Base-by-base conservation (phyloP, 441 rosid species). In the Croton setiger region DNA sequence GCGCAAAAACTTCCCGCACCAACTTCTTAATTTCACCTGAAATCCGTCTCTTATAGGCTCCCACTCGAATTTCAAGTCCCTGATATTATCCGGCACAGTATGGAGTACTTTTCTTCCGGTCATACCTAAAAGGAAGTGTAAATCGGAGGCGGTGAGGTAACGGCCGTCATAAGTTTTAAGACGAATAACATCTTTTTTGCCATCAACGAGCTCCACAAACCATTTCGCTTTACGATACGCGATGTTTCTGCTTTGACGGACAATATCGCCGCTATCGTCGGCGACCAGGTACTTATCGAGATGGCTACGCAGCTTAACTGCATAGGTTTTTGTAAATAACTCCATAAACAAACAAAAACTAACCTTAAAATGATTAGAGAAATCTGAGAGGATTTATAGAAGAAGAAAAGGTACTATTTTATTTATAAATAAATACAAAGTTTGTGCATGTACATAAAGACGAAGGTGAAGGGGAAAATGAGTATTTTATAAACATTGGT, bases 61-160 rank as follows among this genome's bases (percentile, higher is more conserved):
- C 99, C 99, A 94, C 83, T 90, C 88, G n/a, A 85, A 63, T 4
- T 79, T 84, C 20, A 79, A 84, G 61, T 90, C 96, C 7, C 66
- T 81, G 8, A 77, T 77, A 4, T 69, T 65, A 4, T 79, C 85
- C 47, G 87, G 87, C 36, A 73, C 68, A 0, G 89, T 66, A 80
- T 88, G 99, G 62, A 76, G 44, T 44, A 85, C 92, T 67, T 84
- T 94, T 49, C 84, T 85, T 27, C 98, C 98, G 1, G 98, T 88
- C 79, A 87, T 80, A 55, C 99, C 99, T 0, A 90, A 83, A 15
- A 94, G 78, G 72, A 88, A 92, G 53, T 87, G 86, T 21, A 83
- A 82, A 78, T 90, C 84, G 17, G 96, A 84, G 57, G 96, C 96
- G 55, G 93, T 83, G 36, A 92, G 81, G 81, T 90, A 94, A 20